A percentile compares a stretch with the other conserved stretches of the same genome.
phyloP scores from a whole-genome alignment of 2,329 filamentous ascomycete genomes.

The Fusarium sp. region DNA sequence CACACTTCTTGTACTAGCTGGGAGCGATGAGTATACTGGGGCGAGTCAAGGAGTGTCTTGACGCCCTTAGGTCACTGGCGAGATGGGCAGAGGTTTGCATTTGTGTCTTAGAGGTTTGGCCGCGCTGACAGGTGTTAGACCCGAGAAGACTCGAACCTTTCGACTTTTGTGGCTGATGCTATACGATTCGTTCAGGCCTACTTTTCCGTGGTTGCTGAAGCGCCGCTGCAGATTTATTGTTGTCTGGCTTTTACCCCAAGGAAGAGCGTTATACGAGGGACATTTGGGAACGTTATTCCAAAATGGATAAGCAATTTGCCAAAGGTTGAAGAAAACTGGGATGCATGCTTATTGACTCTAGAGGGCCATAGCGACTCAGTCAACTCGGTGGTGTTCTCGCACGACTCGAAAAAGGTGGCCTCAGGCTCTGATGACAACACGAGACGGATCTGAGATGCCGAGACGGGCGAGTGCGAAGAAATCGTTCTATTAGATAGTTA shows the following conservation, averaged over 20 bases:
- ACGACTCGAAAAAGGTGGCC: background rate
- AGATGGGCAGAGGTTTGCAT: background rate
- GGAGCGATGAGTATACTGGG: no score
- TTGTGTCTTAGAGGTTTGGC: accelerated
- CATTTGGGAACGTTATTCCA: no score
- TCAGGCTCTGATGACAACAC: background rate
- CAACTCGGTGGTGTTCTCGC: background rate
- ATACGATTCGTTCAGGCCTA: background rate
- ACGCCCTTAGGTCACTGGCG: background rate
- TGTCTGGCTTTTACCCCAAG: no score
- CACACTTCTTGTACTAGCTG: no score
- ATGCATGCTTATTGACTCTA: no score
- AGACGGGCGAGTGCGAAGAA: background rate
- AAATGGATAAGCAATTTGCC: no score
- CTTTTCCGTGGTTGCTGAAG: background rate
- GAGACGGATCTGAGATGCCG: background rate
- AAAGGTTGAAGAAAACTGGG: no score
- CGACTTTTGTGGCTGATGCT: background rate
- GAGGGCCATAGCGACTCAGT: background rate
- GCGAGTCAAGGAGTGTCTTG: background rate
- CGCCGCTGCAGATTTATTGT: no score
- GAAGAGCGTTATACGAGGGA: no score
- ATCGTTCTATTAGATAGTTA: background rate
- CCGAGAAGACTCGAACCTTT: background rate
- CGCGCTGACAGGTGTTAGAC: background rate